Base-by-base conservation (phyloP, 345 rosid species). In the sweet orange (Citrus sinensis) region DNA sequence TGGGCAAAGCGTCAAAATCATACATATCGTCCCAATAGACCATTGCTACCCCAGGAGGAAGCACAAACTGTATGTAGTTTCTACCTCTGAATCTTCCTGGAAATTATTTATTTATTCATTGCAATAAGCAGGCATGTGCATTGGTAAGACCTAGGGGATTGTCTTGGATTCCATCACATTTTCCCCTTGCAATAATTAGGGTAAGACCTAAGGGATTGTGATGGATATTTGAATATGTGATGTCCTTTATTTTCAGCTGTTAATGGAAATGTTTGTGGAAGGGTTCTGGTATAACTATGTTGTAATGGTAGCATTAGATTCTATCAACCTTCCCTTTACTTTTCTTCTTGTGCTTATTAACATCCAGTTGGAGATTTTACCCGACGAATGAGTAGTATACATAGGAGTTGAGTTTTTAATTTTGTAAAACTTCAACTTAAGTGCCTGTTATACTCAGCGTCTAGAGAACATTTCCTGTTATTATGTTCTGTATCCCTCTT, bases 1-100 rank as follows among this genome's bases (percentile, higher is more conserved):
- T 96, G 99, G 99, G 98, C 97, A 70, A 96, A 96, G 93, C 88
- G 98, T 62, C 98, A 91, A 80, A 94, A 96, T 87, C 95, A 94
- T 83, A 96, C 99, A 7, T 94, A 94, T 79, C 98, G 99, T 80
- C 99, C 97, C 25, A 90, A 94, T 83, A 90, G 97, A 27, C 98
- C 99, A 60, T 76, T 96, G 74, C 86, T 88, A 59, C 86, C 95
- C 25, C 95, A 84, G 70, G 99, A 96, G 84, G 99, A 96, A 87
- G 80, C 90, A 71, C 98, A 89, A 82, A 84, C 90, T 76, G 99
- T 92, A 92, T 79, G 78, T 73, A 40, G 49, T 37, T 63, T 58
- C 64, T 20, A 49, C 5, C 71, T 70, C 55, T 71, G 16, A 32
- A 59, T 78, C 70, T 30, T 40, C 56, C 39, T 56, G 24, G 64